Evolutionary conservation across 208 protist species (phyloP).

Genomic region (Spongospora subterranea): DNA sequence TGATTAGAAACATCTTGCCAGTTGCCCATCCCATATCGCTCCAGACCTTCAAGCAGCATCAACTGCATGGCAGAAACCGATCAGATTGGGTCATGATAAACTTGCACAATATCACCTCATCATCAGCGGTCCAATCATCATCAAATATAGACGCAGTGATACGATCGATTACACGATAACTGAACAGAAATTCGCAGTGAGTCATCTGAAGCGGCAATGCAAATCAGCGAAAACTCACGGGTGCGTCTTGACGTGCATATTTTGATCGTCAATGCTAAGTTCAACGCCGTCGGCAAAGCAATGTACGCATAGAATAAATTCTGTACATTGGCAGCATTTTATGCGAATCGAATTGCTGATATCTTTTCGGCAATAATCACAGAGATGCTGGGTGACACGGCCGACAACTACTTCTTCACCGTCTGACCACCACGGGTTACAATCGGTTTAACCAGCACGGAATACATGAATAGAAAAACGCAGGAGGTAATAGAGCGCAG

Average conservation of each 20-base stretch:
- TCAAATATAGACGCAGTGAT: conserved; percentile 38
- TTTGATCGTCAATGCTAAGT: conserved; percentile 31
- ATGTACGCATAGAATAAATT: conserved; percentile 37
- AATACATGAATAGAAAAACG: too few species aligned
- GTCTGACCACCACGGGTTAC: too few species aligned
- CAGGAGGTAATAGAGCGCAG: too few species aligned
- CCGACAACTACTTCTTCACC: background rate
- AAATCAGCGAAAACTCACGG: too few species aligned
- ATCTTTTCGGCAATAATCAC: conserved; percentile 55
- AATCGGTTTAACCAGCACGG: too few species aligned
- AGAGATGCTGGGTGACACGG: conserved; percentile 41
- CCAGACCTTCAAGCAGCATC: conserved; percentile 36
- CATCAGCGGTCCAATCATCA: conserved; percentile 52
- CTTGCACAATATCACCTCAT: conserved; percentile 7
- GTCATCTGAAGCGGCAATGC: background rate
- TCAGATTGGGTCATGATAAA: background rate
- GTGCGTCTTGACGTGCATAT: conserved; percentile 27
- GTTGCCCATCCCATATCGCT: conserved; percentile 46
- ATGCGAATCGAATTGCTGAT: conserved; percentile 24
- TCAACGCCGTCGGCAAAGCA: conserved; percentile 43
- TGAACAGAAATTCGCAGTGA: background rate
- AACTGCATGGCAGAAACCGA: background rate
- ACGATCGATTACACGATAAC: conserved; percentile 41
- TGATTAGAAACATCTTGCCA: conserved; percentile 40
- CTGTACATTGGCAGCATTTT: conserved; percentile 46